Base-by-base conservation (phyloP, 306 rosid genomes). In the Medicago lupulina region DNA sequence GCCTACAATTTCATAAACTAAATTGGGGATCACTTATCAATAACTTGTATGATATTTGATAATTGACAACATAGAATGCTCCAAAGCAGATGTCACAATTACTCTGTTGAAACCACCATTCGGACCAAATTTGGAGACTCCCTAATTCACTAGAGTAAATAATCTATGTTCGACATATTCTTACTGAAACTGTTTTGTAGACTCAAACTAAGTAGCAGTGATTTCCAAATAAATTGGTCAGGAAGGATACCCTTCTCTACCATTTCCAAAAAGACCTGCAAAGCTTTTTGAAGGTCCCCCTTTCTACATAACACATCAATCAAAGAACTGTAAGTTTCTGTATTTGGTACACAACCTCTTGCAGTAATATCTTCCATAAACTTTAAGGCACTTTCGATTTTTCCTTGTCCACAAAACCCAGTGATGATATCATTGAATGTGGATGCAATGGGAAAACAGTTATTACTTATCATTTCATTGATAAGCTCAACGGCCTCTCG, bases 401-500 rank as follows among this genome's bases (percentile, higher is more conserved):
- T 88, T 38, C 87, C 91, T 62, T 81, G 84, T 41, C 71, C 25
- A 55, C 89, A 92, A 80, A 90, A 90, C 16, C 67, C 87, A 6
- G n/a, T 15, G 55, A 88, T 83, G 76, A 92, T 41, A 50, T 77
- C 81, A 83, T 92, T 88, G 77, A 84, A 79, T 44, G 92, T 92
- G 0, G 82, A 65, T 9, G 93, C 83, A 76, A 83, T n/a, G 28
- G 93, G 96, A 78, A 76, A 67, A 49, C 81, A 88, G 64, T 88
- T 82, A 38, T 55, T 83, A 28, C 25, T 51, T 76, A 88, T 85
- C 97, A 90, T 90, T 76, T 86, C 88, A 55, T 87, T 90, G 85
- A 90, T 82, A 79, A 90, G 59, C 70, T 88, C 89, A 41, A 90
- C 59, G 0, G 96, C 92, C 57, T 90, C 88, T 34, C 85, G 84